Percentiles rank a stretch among this genome's conserved stretches.
Evolutionary conservation across 2,329 filamentous ascomycete species (phyloP).

Genomic region (Venturia effusa): DNA sequence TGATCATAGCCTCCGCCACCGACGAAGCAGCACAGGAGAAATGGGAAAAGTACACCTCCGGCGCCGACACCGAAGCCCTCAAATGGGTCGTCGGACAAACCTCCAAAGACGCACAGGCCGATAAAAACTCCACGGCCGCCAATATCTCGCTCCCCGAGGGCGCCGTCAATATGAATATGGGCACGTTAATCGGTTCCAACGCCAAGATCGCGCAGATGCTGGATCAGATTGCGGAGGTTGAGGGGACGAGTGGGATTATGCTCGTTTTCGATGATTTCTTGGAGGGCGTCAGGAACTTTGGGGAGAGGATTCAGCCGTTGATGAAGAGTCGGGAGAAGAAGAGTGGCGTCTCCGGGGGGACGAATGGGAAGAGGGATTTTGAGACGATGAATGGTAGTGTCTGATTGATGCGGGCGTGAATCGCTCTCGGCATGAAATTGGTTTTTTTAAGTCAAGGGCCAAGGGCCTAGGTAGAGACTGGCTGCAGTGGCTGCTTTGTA

Average conservation of each 20-base stretch:
- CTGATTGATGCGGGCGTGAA: too few species aligned
- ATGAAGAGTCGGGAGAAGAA: slow-evolving; percentile 21
- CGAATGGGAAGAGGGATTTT: background rate
- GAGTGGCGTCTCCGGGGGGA: too few species aligned
- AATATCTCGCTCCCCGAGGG: slow-evolving; percentile 20
- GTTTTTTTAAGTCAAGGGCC: too few species aligned
- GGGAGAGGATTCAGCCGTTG: slow-evolving; percentile 23
- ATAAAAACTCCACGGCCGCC: slow-evolving; percentile 20
- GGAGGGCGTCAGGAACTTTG: slow-evolving; percentile 21
- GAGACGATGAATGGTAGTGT: background rate
- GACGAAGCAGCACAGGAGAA: slow-evolving; percentile 21
- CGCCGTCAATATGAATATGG: slow-evolving; percentile 23
- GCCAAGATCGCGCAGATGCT: slow-evolving; percentile 22
- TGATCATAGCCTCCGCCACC: slow-evolving; percentile 24
- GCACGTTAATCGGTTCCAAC: slow-evolving; percentile 21
- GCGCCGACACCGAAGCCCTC: slow-evolving; percentile 22
- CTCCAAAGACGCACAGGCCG: slow-evolving; percentile 22
- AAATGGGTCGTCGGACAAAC: slow-evolving; percentile 24
- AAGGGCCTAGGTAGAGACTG: too few species aligned
- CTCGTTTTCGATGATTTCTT: slow-evolving; percentile 25
- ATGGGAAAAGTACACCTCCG: slow-evolving; percentile 24
- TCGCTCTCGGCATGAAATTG: too few species aligned
- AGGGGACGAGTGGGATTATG: slow-evolving; percentile 26
- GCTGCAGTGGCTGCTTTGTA: too few species aligned
- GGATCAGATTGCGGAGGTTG: slow-evolving; percentile 22